A percentile compares a stretch with the other conserved stretches of the same genome.
phyloP scores from a whole-genome alignment of 2,329 filamentous ascomycete genomes.

The Ophiobolus disseminans region DNA sequence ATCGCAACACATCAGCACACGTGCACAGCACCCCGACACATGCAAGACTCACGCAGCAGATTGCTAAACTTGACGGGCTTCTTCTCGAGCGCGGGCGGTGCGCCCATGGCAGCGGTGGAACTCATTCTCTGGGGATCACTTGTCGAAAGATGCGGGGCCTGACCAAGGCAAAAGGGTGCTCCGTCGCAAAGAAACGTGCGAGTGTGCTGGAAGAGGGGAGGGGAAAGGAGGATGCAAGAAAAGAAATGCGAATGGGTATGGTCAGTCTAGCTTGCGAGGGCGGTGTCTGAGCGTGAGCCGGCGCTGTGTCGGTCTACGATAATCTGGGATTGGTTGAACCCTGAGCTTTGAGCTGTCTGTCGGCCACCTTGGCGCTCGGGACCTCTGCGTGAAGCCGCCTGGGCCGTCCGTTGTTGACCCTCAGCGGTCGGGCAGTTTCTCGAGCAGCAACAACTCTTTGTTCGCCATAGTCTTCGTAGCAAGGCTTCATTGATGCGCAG shows the following conservation, averaged over 20 bases:
- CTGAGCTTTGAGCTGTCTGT: slow-evolving; percentile 1
- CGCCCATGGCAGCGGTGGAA: slow-evolving; percentile 55
- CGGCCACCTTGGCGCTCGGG: slow-evolving; percentile 2
- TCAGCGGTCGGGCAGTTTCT: too few species aligned
- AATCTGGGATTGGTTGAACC: slow-evolving; percentile 14
- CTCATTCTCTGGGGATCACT: slow-evolving; percentile 61
- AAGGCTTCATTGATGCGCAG: too few species aligned
- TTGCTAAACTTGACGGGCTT: slow-evolving; percentile 99
- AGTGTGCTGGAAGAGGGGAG: slow-evolving; percentile 18
- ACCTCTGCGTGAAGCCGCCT: too few species aligned
- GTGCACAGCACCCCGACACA: background rate
- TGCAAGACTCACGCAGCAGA: slow-evolving; percentile 71
- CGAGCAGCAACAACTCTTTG: too few species aligned
- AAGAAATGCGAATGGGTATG: slow-evolving; percentile 14
- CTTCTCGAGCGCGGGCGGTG: slow-evolving; percentile 79
- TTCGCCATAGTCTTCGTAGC: too few species aligned
- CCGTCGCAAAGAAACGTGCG: slow-evolving; percentile 69
- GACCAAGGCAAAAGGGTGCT: slow-evolving; percentile 96
- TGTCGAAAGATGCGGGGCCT: slow-evolving; percentile 73
- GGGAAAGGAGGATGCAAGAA: slow-evolving; percentile 16
- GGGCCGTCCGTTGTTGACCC: slow-evolving; percentile 7
- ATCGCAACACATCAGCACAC: slow-evolving; percentile 38
- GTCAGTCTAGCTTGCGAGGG: slow-evolving; percentile 32
- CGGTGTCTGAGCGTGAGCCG: slow-evolving; percentile 29
- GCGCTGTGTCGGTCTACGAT: slow-evolving; percentile 14